Conservation (phyloP, 106 monocot genomes). For the Apostasia ramifera region DNA sequence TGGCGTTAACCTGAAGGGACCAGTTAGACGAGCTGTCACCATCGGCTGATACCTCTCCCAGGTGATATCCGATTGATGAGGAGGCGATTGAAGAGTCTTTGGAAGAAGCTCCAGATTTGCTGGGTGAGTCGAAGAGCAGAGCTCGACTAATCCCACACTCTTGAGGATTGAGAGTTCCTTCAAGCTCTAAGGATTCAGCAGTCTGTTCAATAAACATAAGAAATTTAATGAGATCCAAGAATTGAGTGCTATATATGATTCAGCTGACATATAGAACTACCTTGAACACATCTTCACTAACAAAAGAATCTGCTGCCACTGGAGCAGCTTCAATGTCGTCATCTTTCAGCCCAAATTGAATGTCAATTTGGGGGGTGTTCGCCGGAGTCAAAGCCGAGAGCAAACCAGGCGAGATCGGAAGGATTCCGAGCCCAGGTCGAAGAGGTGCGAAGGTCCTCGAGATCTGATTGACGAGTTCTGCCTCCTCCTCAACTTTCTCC, state of each 20-base stretch:
- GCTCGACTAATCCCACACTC: conserved; percentile 62
- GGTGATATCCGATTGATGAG: conserved; percentile 36
- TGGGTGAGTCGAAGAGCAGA: conserved; percentile 75
- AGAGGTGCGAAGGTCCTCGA: conserved; percentile 16
- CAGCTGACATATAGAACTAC: too few relatives aligned
- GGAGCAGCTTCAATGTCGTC: neutral
- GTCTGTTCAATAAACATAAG: conserved; percentile 13
- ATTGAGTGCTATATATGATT: too few relatives aligned
- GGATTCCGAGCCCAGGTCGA: conserved; percentile 25
- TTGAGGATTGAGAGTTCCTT: conserved; percentile 9
- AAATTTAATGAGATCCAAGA: neutral
- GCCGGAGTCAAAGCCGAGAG: conserved; percentile 80
- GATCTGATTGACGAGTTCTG: conserved; percentile 30
- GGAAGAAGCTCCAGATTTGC: conserved; percentile 33
- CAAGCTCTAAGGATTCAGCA: conserved; percentile 11
- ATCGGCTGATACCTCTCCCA: conserved; percentile 18
- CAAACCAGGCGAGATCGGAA: conserved; percentile 35
- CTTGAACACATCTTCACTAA: too few relatives aligned
- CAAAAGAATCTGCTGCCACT: neutral
- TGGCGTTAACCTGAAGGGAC: conserved; percentile 61
- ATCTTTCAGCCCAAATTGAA: neutral
- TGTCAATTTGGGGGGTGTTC: conserved; percentile 53
- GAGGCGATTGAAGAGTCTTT: conserved; percentile 1
- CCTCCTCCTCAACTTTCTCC: conserved; percentile 78
- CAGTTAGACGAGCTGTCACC: conserved; percentile 58